Evolutionary conservation across 2,329 filamentous ascomycete genomes (phyloP).

Genomic region (Aspergillus glaucus): DNA sequence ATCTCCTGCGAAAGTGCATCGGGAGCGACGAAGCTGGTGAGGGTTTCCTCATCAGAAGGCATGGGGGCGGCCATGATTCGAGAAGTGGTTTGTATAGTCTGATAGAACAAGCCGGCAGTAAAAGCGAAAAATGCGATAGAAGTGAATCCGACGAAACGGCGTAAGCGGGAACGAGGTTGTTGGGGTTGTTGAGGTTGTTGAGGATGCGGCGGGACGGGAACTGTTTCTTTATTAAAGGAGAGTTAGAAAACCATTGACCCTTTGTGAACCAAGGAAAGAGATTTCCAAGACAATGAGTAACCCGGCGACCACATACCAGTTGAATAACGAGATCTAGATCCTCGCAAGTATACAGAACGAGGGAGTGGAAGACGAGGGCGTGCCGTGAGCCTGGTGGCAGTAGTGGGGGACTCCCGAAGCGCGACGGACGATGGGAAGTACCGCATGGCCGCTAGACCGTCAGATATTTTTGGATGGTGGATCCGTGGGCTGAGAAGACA

Average conservation of each 20-base stretch:
- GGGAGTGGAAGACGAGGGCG: background rate
- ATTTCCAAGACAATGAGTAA: background rate
- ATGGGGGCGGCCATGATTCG: slow-evolving; percentile 31
- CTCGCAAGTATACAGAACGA: slow-evolving; percentile 1
- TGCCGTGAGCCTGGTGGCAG: slow-evolving; percentile 5
- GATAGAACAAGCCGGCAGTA: slow-evolving; percentile 22
- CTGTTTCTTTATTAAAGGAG: background rate
- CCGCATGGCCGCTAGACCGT: slow-evolving; percentile 1
- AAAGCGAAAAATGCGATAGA: slow-evolving; percentile 31
- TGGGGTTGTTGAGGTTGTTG: slow-evolving; percentile 5
- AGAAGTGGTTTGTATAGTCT: slow-evolving; percentile 19
- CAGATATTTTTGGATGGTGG: background rate
- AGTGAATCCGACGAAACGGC: slow-evolving; percentile 31
- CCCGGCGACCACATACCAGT: background rate
- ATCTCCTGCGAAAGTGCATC: slow-evolving; percentile 53
- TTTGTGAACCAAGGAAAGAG: background rate
- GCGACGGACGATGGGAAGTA: slow-evolving; percentile 8
- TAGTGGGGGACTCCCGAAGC: slow-evolving; percentile 12
- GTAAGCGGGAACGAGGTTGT: slow-evolving; percentile 23
- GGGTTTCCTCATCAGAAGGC: slow-evolving; percentile 66
- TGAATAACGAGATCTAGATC: slow-evolving; percentile 4
- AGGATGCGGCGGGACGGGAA: slow-evolving; percentile 4
- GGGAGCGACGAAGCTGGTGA: slow-evolving; percentile 56
- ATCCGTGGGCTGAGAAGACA: background rate
- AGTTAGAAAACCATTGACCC: background rate